A percentile compares a stretch with the other conserved stretches of the same genome.
Conservation (phyloP, 495 filamentous ascomycete genomes). For the Chaetomium cochliodes region DNA sequence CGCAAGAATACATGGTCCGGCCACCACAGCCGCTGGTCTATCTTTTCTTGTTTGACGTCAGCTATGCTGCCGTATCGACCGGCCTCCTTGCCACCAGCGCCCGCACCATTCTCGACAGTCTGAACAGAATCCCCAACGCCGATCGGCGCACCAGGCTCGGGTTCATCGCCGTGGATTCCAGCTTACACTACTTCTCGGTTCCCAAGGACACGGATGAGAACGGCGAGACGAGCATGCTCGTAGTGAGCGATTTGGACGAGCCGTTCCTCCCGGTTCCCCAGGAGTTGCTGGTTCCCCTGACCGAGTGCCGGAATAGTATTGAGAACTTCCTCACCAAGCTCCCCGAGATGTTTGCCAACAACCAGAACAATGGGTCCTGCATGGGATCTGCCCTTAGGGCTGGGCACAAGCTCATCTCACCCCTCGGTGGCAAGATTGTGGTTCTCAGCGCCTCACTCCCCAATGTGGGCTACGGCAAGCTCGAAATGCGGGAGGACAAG, state of each 20-base stretch:
- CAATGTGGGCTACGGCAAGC: conserved; percentile 85
- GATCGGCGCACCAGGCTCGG: conserved; percentile 88
- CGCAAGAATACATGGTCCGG: conserved; percentile 99
- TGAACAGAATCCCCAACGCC: conserved; percentile 95
- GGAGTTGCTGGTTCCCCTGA: conserved; percentile 87
- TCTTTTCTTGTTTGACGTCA: conserved; percentile 95
- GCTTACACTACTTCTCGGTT: conserved; percentile 92
- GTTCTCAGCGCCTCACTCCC: conserved; percentile 87
- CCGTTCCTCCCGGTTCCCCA: conserved; percentile 93
- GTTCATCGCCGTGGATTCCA: conserved; percentile 94
- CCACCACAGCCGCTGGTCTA: conserved; percentile 98
- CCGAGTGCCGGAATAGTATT: conserved; percentile 84
- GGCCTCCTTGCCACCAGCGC: conserved; percentile 94
- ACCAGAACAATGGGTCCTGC: conserved; percentile 77
- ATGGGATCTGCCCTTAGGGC: conserved; percentile 92
- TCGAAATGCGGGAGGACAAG: conserved; percentile 95
- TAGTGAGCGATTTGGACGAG: conserved; percentile 94
- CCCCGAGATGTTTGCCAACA: conserved; percentile 95
- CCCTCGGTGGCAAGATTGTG: conserved; percentile 89
- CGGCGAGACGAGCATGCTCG: conserved; percentile 83
- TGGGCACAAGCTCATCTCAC: conserved; percentile 91
- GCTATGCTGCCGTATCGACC: conserved; percentile 83
- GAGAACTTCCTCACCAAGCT: conserved; percentile 88
- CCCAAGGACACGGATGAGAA: conserved; percentile 82
- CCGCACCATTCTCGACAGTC: conserved; percentile 88